Conservation (phyloP, 2,329 filamentous ascomycete genomes). For the Sporothrix luriei region DNA sequence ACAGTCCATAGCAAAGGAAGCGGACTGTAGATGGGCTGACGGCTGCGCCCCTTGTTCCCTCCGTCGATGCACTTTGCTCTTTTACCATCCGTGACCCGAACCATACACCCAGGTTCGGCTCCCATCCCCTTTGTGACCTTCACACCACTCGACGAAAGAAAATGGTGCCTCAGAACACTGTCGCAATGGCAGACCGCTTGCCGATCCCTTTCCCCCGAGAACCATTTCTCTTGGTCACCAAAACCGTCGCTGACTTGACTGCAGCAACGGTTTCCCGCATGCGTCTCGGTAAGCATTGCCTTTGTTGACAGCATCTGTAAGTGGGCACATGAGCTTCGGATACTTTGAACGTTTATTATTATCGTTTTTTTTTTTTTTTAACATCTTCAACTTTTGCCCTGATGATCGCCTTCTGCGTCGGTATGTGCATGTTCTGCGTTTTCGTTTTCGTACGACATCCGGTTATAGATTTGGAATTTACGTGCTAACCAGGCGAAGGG, state of each 20-base stretch:
- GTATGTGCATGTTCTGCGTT: not conserved
- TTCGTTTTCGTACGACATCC: not conserved
- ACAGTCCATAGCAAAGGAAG: constrained; percentile 12
- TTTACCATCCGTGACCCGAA: not conserved
- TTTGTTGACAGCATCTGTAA: constrained; percentile 5
- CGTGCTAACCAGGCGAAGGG: constrained; percentile 2
- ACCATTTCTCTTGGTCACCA: constrained; percentile 4
- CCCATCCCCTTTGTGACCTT: not conserved
- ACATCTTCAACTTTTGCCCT: not conserved
- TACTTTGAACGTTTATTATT: not conserved
- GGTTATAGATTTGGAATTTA: not conserved
- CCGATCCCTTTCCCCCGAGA: constrained; percentile 20
- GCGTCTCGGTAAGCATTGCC: not conserved
- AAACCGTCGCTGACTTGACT: not conserved
- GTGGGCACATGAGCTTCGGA: constrained; percentile 17
- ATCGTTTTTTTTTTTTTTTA: not conserved
- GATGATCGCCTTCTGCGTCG: too few relatives aligned
- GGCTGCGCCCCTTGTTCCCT: constrained; percentile 20
- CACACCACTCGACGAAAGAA: not conserved
- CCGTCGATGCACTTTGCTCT: not conserved
- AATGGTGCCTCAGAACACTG: not conserved
- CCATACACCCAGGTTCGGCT: not conserved
- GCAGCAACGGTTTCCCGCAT: not conserved
- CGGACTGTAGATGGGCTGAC: constrained; percentile 3
- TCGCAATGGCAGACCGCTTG: not conserved